Conservation (phyloP, 2,329 filamentous ascomycete species). For the Lachnellula arida region DNA sequence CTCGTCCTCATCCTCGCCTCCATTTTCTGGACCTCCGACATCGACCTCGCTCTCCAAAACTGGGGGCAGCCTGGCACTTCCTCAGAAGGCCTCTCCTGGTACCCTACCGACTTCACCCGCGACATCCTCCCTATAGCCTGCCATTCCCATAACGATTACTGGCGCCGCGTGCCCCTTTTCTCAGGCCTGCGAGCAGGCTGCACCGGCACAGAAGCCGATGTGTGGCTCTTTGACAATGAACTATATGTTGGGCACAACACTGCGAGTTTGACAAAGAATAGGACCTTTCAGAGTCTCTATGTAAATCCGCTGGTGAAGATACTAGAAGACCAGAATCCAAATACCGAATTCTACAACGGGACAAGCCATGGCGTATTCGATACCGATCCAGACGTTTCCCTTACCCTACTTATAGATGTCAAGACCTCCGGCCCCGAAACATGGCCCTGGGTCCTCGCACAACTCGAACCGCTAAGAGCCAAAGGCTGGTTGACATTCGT, state of each 20-base stretch:
- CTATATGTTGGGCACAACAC: conserved; percentile 61
- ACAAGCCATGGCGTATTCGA: conserved; percentile 53
- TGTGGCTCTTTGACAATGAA: conserved; percentile 55
- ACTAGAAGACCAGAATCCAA: conserved; percentile 48
- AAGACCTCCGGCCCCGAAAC: conserved; percentile 53
- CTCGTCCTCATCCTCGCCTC: conserved; percentile 31
- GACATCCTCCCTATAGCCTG: conserved; percentile 52
- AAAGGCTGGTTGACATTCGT: conserved; percentile 53
- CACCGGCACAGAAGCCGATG: conserved; percentile 63
- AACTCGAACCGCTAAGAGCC: conserved; percentile 55
- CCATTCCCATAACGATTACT: conserved; percentile 70
- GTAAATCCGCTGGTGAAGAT: conserved; percentile 58
- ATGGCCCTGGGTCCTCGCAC: conserved; percentile 47
- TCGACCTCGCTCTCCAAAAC: conserved; percentile 30
- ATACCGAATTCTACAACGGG: conserved; percentile 41
- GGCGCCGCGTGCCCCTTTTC: conserved; percentile 57
- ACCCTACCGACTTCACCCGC: conserved; percentile 47
- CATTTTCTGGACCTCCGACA: conserved; percentile 28
- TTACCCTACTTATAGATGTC: conserved; percentile 64
- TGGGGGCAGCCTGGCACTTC: conserved; percentile 37
- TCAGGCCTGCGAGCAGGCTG: conserved; percentile 57
- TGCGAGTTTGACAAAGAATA: conserved; percentile 47
- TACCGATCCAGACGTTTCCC: conserved; percentile 45
- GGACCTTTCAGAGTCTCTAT: conserved; percentile 60
- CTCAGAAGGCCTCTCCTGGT: conserved; percentile 39